Evolutionary conservation across 1,139 yeast genomes (phyloP).

Genomic region (Martiniozyma asiatica): DNA sequence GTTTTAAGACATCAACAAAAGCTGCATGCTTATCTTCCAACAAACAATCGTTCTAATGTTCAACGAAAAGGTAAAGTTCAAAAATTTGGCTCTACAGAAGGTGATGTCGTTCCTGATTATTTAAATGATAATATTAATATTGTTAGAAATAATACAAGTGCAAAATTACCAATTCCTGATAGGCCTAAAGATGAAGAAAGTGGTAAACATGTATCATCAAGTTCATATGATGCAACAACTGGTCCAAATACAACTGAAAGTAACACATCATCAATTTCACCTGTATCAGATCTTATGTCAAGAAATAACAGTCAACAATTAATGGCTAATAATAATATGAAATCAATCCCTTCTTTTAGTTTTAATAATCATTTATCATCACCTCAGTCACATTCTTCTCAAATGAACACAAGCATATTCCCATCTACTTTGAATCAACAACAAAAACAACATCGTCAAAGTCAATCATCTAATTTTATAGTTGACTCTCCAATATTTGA

Average conservation of each 20-base stretch:
- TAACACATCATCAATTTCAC: constrained; percentile 9
- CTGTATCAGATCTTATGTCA: constrained; percentile 3
- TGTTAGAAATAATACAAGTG: constrained; percentile 24
- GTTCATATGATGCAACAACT: constrained; percentile 6
- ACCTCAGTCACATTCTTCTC: neutral
- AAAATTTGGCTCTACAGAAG: constrained; percentile 23
- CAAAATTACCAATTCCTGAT: constrained; percentile 20
- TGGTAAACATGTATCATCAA: constrained; percentile 2
- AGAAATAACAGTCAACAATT: constrained; percentile 4
- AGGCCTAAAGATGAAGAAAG: neutral
- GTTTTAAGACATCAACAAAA: constrained; percentile 90
- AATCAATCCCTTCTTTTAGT: constrained; percentile 2
- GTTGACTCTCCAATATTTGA: no score
- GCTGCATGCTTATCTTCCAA: constrained; percentile 54
- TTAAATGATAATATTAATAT: constrained; percentile 25
- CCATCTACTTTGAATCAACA: constrained; percentile 1
- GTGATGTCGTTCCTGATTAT: constrained; percentile 22
- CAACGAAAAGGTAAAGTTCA: constrained; percentile 22
- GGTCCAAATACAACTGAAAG: constrained; percentile 10
- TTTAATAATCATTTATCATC: no score
- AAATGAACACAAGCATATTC: neutral
- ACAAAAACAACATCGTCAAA: constrained; percentile 13
- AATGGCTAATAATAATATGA: constrained; percentile 3
- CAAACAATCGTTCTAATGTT: constrained; percentile 21
- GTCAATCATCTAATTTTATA: constrained; percentile 8